These are phyloP conservation scores for Pinus taeda DNA, from an alignment of 75 land plant species.

Conservation along the genomic window DNA sequence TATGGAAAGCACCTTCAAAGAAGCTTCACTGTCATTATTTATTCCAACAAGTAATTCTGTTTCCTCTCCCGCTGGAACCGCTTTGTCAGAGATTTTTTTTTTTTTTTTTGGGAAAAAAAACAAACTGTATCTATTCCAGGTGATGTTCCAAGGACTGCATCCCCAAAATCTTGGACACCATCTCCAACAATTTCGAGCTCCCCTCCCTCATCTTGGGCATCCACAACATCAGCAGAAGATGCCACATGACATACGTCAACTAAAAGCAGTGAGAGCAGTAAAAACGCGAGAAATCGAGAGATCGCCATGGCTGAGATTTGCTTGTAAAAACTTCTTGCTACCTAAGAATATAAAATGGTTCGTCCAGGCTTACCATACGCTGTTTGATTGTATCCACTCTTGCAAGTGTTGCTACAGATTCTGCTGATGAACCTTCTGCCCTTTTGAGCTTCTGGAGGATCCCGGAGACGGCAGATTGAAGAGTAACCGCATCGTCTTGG, in stretches of 20 bases:
- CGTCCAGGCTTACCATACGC: slow-evolving; percentile 53
- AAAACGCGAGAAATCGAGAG: too few species aligned
- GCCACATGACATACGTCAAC: too few species aligned
- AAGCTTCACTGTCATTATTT: slow-evolving; percentile 60
- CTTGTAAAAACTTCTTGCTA: too few species aligned
- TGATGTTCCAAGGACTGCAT: slow-evolving; percentile 46
- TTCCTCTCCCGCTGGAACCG: slow-evolving; percentile 74
- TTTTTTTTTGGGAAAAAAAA: too few species aligned
- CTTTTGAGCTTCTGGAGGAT: slow-evolving; percentile 76
- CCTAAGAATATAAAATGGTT: too few species aligned
- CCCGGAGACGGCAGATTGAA: slow-evolving; percentile 67
- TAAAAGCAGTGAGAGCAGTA: too few species aligned
- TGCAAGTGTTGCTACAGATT: slow-evolving; percentile 86
- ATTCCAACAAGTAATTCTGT: slow-evolving; percentile 79
- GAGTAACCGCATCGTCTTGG: slow-evolving; percentile 79
- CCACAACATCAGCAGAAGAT: neutral
- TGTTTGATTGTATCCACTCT: slow-evolving; percentile 88
- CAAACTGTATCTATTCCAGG: slow-evolving; percentile 66
- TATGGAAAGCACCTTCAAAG: too few species aligned
- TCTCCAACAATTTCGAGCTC: slow-evolving; percentile 68
- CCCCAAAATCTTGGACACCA: slow-evolving; percentile 46
- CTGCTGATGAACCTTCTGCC: slow-evolving; percentile 97
- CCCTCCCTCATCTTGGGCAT: slow-evolving; percentile 23
- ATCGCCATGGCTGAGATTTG: too few species aligned
- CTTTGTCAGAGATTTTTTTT: slow-evolving; percentile 44